These are phyloP conservation scores for Ogataea degrootiae DNA, from an alignment of 805 yeast genomes.

Conservation along the genomic window DNA sequence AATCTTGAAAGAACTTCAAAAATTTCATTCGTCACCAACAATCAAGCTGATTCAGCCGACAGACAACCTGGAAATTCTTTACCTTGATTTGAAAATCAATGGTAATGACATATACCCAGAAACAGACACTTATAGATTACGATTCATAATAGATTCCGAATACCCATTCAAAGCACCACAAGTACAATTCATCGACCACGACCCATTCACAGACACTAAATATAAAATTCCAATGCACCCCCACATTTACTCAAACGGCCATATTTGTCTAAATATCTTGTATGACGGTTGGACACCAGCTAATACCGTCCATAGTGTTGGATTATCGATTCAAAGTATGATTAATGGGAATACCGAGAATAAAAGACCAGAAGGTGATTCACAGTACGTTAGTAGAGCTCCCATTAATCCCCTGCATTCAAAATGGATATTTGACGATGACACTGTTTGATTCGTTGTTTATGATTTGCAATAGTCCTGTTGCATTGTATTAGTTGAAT, in stretches of 20 bases:
- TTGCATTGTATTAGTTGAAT: not conserved
- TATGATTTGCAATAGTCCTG: not conserved
- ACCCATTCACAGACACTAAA: constrained; percentile 7
- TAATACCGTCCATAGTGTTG: constrained; percentile 42
- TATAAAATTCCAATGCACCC: constrained; percentile 61
- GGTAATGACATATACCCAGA: constrained; percentile 34
- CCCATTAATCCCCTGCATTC: constrained; percentile 53
- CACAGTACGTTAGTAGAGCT: constrained; percentile 43
- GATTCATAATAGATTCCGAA: constrained; percentile 36
- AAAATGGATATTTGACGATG: constrained; percentile 58
- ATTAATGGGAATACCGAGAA: constrained; percentile 41
- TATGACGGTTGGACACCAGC: constrained; percentile 70
- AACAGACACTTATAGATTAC: constrained; percentile 36
- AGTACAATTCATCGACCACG: constrained; percentile 42
- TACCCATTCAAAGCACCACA: constrained; percentile 61
- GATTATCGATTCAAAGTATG: constrained; percentile 63
- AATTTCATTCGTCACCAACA: constrained; percentile 10
- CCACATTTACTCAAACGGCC: constrained; percentile 72
- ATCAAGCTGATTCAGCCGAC: constrained; percentile 12
- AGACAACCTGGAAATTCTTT: constrained; percentile 19
- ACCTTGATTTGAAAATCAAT: constrained; percentile 34
- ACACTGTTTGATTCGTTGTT: constrained; percentile 29
- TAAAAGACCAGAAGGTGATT: constrained; percentile 58
- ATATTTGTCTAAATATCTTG: constrained; percentile 64
- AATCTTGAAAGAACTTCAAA: constrained; percentile 15